A percentile compares a stretch with the other conserved stretches of the same genome.
Conservation (phyloP, 1,284 basidiomycete species). For the Ganoderma meredithae region DNA sequence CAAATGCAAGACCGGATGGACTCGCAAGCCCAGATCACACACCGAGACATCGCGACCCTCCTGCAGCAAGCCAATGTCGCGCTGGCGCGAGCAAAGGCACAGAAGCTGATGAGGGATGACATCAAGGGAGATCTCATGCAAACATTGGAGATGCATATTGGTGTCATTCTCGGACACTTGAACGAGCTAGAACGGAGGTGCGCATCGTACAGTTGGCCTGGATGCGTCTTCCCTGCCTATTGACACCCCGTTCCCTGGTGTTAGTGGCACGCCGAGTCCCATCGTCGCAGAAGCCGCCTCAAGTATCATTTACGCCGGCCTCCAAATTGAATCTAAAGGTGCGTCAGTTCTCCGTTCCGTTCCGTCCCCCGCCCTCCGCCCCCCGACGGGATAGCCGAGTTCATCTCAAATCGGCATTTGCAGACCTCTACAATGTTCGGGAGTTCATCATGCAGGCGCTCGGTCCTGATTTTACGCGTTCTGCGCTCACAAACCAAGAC, state of each 20-base stretch:
- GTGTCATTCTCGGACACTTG: slow-evolving; percentile 63
- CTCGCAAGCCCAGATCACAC: slow-evolving; percentile 63
- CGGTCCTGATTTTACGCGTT: slow-evolving; percentile 62
- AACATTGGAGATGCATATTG: slow-evolving; percentile 70
- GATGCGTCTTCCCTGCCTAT: neutral
- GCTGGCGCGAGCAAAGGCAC: slow-evolving; percentile 73
- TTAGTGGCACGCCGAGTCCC: slow-evolving; percentile 53
- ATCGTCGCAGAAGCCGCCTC: slow-evolving; percentile 67
- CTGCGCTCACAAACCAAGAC: slow-evolving; percentile 59
- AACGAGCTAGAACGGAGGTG: slow-evolving; percentile 63
- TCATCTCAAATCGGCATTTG: neutral
- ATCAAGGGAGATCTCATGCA: slow-evolving; percentile 66
- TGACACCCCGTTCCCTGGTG: neutral
- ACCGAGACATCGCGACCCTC: slow-evolving; percentile 70
- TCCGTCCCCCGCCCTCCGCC: neutral
- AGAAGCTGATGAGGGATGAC: slow-evolving; percentile 71
- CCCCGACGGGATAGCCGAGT: slow-evolving; percentile 5
- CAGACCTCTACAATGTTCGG: slow-evolving; percentile 65
- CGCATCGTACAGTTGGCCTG: slow-evolving; percentile 16
- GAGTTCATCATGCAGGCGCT: slow-evolving; percentile 62
- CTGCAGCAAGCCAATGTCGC: slow-evolving; percentile 65
- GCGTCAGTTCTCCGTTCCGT: slow-evolving; percentile 6
- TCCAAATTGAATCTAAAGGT: slow-evolving; percentile 68
- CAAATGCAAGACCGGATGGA: slow-evolving; percentile 76
- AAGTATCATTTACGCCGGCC: slow-evolving; percentile 69